Evolutionary conservation across 257 asterid species (phyloP), one percentile per base, ranked within the genome.

Genomic region (Osmanthus fragrans): DNA sequence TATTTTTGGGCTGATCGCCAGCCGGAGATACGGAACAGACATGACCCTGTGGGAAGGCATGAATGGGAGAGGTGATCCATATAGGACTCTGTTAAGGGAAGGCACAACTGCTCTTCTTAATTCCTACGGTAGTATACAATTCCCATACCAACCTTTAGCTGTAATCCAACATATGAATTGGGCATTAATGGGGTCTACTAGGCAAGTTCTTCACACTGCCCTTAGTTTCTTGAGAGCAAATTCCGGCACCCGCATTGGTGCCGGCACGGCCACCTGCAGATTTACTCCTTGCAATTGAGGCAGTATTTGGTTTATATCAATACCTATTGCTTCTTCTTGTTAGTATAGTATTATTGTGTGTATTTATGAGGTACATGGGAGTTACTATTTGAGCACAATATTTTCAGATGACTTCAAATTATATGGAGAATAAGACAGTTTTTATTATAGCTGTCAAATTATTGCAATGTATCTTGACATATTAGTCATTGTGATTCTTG

Each of bases 61-160:
- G 92, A 81, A 9, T 9, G 98, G 97, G 19, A 83, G 91, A 86
- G 99, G 97, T 70, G 98, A 96, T 18, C 93, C 99, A 19, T 93
- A 96, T 47, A 80, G 79, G 76, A 96, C 98, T 1, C 92, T 96
- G 60, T 74, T 96, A 33, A 86, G 99, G 72, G 99, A 96, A 82
- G 99, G 90, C 10, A 93, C 88, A 29, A 87, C 99, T 12, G 97
- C 99, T 30, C 89, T 96, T 16, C 87, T 96, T 34, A 96, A 96
- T 79, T 96, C 99, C 9, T 93, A 96, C 81, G 90, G 79, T 84
- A 92, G 90, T 80, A 39, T 85, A 23, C 86, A 82, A 70, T 96
- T 93, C 72, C 97, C 97, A 4, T 92, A 85, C 77, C 85, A 89
- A 37, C 87, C 99, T 36, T 70, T 91, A 5, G 86, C 51, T 11